These are phyloP conservation scores for Cenchrus fungigraminus DNA, from an alignment of 176 grass and related monocot genomes.

Conservation along the genomic window DNA sequence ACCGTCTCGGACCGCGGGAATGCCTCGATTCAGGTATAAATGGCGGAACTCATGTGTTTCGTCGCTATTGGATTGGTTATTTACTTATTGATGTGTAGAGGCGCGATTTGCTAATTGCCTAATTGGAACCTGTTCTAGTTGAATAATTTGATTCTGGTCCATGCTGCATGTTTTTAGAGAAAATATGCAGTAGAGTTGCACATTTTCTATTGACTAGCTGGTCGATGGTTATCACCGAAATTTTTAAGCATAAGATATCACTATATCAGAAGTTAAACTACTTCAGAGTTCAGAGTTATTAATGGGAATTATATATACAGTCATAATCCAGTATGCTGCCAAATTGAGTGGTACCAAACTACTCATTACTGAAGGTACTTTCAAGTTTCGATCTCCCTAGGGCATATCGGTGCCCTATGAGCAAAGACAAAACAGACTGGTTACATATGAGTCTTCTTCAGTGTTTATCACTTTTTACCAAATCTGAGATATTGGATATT, in stretches of 20 bases:
- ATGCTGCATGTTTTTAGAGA: neutral
- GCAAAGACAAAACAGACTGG: neutral
- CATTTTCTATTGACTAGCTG: neutral
- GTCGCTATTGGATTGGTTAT: neutral
- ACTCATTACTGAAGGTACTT: neutral
- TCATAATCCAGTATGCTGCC: neutral
- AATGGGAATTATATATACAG: neutral
- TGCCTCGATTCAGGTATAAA: slow-evolving; percentile 77
- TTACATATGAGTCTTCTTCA: slow-evolving; percentile 5
- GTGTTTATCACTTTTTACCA: neutral
- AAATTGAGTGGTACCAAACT: neutral
- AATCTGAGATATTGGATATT: neutral
- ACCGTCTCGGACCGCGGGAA: slow-evolving; percentile 71
- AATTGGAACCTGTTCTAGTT: neutral
- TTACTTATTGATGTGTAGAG: no score
- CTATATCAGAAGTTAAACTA: neutral
- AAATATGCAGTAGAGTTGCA: neutral
- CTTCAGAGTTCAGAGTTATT: neutral
- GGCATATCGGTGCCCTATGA: no score
- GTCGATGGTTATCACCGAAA: neutral
- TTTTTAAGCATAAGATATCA: neutral
- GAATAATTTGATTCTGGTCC: neutral
- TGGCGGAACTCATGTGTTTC: neutral
- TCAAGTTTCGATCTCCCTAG: no score
- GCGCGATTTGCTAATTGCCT: neutral